These are phyloP conservation scores for Pseudozyma tsukubaensis DNA, from an alignment of 1,284 basidiomycete genomes.

Conservation along the genomic window DNA sequence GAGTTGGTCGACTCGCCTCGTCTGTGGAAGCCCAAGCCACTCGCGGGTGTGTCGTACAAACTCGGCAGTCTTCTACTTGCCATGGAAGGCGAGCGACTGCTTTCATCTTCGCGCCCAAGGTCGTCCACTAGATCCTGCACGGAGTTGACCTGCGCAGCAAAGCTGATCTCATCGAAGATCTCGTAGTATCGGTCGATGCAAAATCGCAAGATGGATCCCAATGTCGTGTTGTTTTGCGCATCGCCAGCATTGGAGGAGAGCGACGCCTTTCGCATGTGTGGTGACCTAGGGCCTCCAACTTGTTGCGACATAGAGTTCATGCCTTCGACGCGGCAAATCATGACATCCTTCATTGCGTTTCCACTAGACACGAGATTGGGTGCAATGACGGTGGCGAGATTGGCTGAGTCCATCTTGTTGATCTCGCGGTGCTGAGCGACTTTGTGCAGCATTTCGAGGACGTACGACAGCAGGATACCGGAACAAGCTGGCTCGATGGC, in stretches of 20 bases:
- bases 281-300: neutral
- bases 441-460: conserved; percentile 81
- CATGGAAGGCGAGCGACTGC: conserved; percentile 16
- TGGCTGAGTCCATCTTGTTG: conserved; percentile 85
- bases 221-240: conserved; percentile 73
- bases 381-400: conserved; percentile 80
- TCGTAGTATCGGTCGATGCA: conserved; percentile 86
- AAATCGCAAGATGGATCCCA: conserved; percentile 78
- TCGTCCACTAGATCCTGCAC: conserved; percentile 43
- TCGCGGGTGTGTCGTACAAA: conserved; percentile 14
- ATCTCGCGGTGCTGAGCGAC: conserved; percentile 76
- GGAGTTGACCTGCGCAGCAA: conserved; percentile 14
- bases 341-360: conserved; percentile 53
- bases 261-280: conserved; percentile 13
- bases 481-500: conserved; percentile 76
- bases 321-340: conserved; percentile 74
- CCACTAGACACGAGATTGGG: conserved; percentile 75
- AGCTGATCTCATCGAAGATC: conserved; percentile 75
- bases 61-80: conserved; percentile 13
- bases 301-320: conserved; percentile 75
- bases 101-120: conserved; percentile 3
- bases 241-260: neutral
- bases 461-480: conserved; percentile 79
- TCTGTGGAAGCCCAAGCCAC: conserved; percentile 8
- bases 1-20: conserved; percentile 21